Evolutionary conservation across 768 basidiomycete genomes (phyloP), one percentile per base, ranked within the genome.

Genomic region (Termitomyces sp.): DNA sequence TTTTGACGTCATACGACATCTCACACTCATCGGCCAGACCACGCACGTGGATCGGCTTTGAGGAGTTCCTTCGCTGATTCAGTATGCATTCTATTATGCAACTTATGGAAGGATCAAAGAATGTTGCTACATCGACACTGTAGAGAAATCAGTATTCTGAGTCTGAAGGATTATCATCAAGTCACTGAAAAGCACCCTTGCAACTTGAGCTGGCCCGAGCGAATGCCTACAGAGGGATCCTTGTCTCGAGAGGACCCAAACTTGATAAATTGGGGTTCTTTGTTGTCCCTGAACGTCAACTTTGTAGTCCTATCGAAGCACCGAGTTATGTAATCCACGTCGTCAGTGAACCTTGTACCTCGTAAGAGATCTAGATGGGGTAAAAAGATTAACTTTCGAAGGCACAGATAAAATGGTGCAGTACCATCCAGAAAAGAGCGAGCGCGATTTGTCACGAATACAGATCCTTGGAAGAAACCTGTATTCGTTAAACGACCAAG

Each of bases 391-490:
- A 43, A 36, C 7, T 22, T 6, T 33, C 3, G 10, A 16, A 36
- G 44, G 40, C 35, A 22, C 32, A 30, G 47, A 46, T 53, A 26
- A 8, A 52, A 36, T 45, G 16, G 18, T 24, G 8, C 59, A 24
- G 26, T 55, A 79, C 80, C 60, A 60, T 68, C 43, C 26, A 81
- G 64, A 62, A 71, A 72, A n/a, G 62, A 49, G 3, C 62, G 65
- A 24, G 78, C 78, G 18, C 73, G 72, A 43, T 64, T 69, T 20
- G 71, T 79, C 18, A 82, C 76, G 38, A 76, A 80, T 3, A 79
- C 68, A 0, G 81, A 79, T 5, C 82, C 82, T 58, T 75, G 72
- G 32, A 81, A 71, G 36, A 71, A 71, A 62, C 80, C 82, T 83
- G 28, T 4, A 26, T 50, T 16, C 8, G 50, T 24, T 14, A 38